A percentile compares a stretch with the other conserved stretches of the same genome.
These are phyloP conservation scores for Periconia sp. DNA, from an alignment of 2,329 filamentous ascomycete species.

Conservation along the genomic window DNA sequence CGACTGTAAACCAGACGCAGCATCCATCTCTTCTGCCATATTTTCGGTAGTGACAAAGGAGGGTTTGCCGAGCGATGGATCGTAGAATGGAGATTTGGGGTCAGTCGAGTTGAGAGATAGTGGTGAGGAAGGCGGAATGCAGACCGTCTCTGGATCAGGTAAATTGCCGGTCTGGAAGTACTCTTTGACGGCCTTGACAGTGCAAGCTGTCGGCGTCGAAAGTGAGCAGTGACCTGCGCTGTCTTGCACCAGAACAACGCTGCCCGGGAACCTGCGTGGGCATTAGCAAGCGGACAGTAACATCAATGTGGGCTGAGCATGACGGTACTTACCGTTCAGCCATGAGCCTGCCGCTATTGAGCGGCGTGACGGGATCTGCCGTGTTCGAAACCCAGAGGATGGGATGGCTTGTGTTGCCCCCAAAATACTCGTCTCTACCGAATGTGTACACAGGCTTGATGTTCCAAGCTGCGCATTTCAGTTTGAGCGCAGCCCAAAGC, in stretches of 20 bases:
- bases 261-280: constrained; percentile 51
- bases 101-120: constrained; percentile 25
- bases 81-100: constrained; percentile 19
- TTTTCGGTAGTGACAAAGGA: not conserved
- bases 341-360: constrained; percentile 53
- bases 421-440: constrained; percentile 21
- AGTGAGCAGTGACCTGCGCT: constrained; percentile 54
- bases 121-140: constrained; percentile 29
- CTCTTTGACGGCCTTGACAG: constrained; percentile 31
- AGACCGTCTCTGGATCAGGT: constrained; percentile 55
- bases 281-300: too few relatives aligned
- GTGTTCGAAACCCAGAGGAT: constrained; percentile 64
- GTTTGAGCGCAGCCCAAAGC: constrained; percentile 45
- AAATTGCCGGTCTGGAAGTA: constrained; percentile 54
- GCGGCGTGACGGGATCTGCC: constrained; percentile 65
- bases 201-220: constrained; percentile 44
- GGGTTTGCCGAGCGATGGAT: constrained; percentile 9
- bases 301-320: too few relatives aligned
- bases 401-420: constrained; percentile 57
- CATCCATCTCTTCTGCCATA: constrained; percentile 8
- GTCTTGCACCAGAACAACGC: constrained; percentile 53
- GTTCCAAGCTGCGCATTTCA: constrained; percentile 49
- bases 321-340: too few relatives aligned
- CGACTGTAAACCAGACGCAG: constrained; percentile 6
- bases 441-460: constrained; percentile 45